Evolutionary conservation across 2,329 filamentous ascomycete genomes (phyloP).

Genomic region (Scytalidium sp.): DNA sequence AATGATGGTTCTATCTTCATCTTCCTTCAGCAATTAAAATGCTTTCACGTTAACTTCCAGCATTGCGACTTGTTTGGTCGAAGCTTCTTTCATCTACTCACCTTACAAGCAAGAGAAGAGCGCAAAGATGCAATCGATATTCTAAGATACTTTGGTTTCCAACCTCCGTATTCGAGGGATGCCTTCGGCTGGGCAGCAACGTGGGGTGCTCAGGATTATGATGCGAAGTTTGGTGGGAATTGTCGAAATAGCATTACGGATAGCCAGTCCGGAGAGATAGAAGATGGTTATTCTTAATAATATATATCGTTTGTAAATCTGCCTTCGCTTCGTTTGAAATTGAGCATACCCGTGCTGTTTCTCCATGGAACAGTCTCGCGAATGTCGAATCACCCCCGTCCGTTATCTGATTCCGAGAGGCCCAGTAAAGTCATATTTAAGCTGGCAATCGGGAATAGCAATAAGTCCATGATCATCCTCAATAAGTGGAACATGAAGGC

Average conservation of each 20-base stretch:
- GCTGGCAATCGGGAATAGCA: constrained; percentile 1
- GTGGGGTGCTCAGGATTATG: no score
- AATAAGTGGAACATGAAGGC: neutral
- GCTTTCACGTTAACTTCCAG: constrained; percentile 7
- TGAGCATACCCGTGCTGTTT: no score
- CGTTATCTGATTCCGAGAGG: constrained; percentile 1
- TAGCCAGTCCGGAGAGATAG: no score
- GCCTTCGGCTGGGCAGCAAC: neutral
- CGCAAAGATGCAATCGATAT: neutral
- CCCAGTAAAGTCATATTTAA: constrained; percentile 2
- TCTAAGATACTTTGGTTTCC: neutral
- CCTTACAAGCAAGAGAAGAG: neutral
- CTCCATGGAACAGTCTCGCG: no score
- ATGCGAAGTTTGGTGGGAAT: no score
- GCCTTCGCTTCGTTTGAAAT: no score
- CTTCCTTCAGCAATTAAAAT: constrained; percentile 9
- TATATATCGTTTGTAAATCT: no score
- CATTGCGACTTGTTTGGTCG: constrained; percentile 13
- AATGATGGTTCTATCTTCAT: constrained; percentile 5
- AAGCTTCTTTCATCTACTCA: neutral
- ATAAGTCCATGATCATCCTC: neutral
- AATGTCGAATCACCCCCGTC: no score
- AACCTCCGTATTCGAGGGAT: neutral
- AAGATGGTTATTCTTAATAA: no score
- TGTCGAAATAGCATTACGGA: no score